Evolutionary conservation across 1,284 basidiomycete species (phyloP).

Genomic region (Pascua guehoae): DNA sequence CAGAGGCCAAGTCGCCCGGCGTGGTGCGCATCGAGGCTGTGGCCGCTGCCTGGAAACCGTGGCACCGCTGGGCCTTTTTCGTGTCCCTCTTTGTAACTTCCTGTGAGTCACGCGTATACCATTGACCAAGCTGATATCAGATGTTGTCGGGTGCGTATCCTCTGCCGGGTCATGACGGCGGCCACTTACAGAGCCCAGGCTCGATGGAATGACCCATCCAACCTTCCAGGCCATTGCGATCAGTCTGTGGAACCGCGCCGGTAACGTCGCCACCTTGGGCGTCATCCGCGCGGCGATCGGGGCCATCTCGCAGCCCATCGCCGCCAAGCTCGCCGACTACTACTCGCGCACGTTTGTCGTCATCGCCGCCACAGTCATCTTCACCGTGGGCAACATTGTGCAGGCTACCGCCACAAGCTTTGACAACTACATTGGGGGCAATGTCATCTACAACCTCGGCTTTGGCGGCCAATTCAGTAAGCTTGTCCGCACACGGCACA

Average conservation of each 20-base stretch:
- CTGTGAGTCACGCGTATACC: too few relatives aligned
- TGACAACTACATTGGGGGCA: constrained; percentile 41
- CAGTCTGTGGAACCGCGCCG: not conserved
- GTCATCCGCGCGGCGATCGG: constrained; percentile 50
- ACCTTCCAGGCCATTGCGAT: constrained; percentile 1
- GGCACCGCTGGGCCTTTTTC: not conserved
- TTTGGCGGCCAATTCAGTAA: constrained; percentile 24
- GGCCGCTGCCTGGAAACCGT: not conserved
- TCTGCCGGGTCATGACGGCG: too few relatives aligned
- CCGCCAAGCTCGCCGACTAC: constrained; percentile 38
- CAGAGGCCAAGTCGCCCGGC: not conserved
- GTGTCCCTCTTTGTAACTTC: too few relatives aligned
- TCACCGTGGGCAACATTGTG: constrained; percentile 44
- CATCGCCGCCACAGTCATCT: constrained; percentile 41
- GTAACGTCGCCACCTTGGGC: not conserved
- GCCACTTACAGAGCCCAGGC: not conserved
- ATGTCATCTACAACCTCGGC: constrained; percentile 41
- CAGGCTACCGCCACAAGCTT: constrained; percentile 40
- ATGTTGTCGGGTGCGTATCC: too few relatives aligned
- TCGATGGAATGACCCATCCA: too few relatives aligned
- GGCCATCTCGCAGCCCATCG: constrained; percentile 54
- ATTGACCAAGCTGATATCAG: not conserved
- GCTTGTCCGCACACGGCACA: not conserved
- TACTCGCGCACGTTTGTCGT: constrained; percentile 39
- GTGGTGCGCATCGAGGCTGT: not conserved